Base-by-base conservation (phyloP, 768 basidiomycete genomes). In the Pulveroboletus sp. region DNA sequence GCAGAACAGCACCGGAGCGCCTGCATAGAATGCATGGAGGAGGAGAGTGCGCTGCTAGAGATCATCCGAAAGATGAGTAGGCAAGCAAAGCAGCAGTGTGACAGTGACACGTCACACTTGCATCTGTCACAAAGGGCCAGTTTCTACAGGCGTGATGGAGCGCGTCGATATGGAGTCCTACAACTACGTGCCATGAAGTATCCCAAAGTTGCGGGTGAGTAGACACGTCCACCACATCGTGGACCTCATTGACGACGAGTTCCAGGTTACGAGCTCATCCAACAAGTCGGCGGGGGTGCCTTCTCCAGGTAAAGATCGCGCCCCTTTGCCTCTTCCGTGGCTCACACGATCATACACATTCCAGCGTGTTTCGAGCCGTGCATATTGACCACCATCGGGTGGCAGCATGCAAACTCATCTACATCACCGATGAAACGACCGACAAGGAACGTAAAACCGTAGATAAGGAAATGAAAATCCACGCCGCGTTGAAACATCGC, bases 381-480 rank as follows among this genome's bases (percentile, higher is more conserved):
- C 78, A 95, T 69, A 59, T 84, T 47, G 67, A 75, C 13, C 73
- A 78, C 7, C 78, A 84, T 42, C 75, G 74, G 4, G 81, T 90
- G 3, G 91, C 90, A 8, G 93, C 93, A 27, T 94, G 93, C 74
- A 97, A 96, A 68, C 71, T 94, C 28, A 77, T 94, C 52, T 61
- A 71, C 14, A 69, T 93, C 44, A 87, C 81, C 0, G 71, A 77
- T 3, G 63, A 81, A 39, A 85, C 85, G 1, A 80, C 82, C 1
- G 77, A 82, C 6, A 76, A 77, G 43, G 81, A 89, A 11, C 79
- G 89, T 46, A 94, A 95, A 64, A 79, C 76, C 15, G 72, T 94
- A 9, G 84, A 96, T 48, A 95, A 93, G 63, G 96, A 99, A 66
- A 93, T 96, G 73, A 80, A 86, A 28, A 82, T 98, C 3, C 94